Base-by-base conservation (phyloP, 1,284 basidiomycete species). In the Ceratobasidium sp. region DNA sequence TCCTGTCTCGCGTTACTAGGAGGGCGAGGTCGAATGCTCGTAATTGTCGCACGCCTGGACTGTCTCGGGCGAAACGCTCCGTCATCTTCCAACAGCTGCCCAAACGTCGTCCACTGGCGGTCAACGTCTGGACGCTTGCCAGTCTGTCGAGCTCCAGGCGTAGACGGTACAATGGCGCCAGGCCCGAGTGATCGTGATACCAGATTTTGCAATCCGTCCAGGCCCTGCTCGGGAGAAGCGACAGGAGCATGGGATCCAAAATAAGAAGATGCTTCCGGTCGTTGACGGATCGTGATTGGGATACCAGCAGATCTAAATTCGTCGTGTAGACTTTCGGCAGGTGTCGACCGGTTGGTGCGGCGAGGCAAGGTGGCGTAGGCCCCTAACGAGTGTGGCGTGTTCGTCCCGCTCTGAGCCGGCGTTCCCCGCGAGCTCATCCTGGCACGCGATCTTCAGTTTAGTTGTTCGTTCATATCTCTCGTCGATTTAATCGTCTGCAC, bases 21-120 rank as follows among this genome's bases (percentile, higher is more conserved):
- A 76, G 58, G 75, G 50, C 71, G 80, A 77, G 46, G 78, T 76
- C 41, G 70, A 57, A 41, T 53, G 26, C 12, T 55, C 23, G 65
- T 26, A 14, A 28, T 26, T 12, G 52, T 32, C 26, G 62, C 43
- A 34, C 55, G 62, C 26, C 32, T 53, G 46, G 26, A 18, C 39
- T 52, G 60, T 10, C 69, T 59, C n/a, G 59, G 41, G 21, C 61
- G 69, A 78, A 78, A 18, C 84, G 75, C 50, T 83, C 84, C 85
- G 58, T 88, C 88, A 74, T 88, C 85, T 77, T 89, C 85, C 88
- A 92, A 90, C 41, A 90, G 79, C 77, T 92, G 88, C 2, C 84
- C 86, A 76, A 92, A 92, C 4, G 92, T 81, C 0, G 88, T 83
- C 91, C 91, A 92, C 80, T 87, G 83, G 5, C 76, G 81, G 5